phyloP scores from a whole-genome alignment of 179 eudicot species.

The Nepenthes alata region DNA sequence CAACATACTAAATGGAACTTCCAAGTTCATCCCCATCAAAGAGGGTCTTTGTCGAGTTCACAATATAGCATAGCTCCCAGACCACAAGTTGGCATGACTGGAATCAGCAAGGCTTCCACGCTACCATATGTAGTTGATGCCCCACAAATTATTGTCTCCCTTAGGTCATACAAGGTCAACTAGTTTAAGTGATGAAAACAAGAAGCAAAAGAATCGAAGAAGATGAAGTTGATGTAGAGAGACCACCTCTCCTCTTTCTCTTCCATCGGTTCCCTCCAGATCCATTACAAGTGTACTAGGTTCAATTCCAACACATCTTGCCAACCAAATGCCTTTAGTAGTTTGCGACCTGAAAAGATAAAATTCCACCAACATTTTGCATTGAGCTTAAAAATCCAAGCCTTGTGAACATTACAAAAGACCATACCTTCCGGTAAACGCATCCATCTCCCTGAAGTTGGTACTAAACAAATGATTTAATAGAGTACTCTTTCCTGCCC shows the following conservation, averaged over 20 bases:
- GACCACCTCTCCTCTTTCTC: slow-evolving; percentile 69
- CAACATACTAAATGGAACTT: too few relatives aligned
- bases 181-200: not conserved
- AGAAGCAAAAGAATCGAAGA: not conserved
- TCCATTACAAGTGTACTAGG: slow-evolving; percentile 71
- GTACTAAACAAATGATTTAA: slow-evolving; percentile 71
- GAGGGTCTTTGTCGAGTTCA: too few relatives aligned
- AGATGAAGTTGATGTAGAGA: not conserved
- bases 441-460: slow-evolving; percentile 96
- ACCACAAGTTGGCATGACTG: too few relatives aligned
- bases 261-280: slow-evolving; percentile 74
- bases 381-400: slow-evolving; percentile 2
- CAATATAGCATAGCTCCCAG: too few relatives aligned
- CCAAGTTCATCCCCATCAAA: too few relatives aligned
- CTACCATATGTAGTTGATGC: too few relatives aligned
- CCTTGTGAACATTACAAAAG: slow-evolving; percentile 2
- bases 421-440: slow-evolving; percentile 76
- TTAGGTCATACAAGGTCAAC: too few relatives aligned
- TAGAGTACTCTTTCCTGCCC: slow-evolving; percentile 88
- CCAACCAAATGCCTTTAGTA: slow-evolving; percentile 73
- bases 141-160: too few relatives aligned
- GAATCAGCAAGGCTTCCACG: too few relatives aligned
- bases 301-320: slow-evolving; percentile 56
- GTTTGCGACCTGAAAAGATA: slow-evolving; percentile 67
- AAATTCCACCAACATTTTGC: slow-evolving; percentile 7